Base-by-base conservation (phyloP, 495 filamentous ascomycete genomes). In the Penicillium macrosclerotiorum region DNA sequence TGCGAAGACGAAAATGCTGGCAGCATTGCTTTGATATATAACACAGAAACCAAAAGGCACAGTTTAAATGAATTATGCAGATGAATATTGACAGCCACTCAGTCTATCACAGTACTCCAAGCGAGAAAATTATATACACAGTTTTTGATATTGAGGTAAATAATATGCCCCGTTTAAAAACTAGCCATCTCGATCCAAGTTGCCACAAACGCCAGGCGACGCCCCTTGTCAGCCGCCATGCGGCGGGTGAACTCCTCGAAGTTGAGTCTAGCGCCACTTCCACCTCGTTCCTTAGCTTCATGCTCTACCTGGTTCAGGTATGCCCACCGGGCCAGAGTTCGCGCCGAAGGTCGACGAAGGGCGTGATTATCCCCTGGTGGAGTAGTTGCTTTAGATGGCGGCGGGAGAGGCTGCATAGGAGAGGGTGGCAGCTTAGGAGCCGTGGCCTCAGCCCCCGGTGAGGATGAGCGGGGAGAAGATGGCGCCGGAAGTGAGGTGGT, bases 131-230 rank as follows among this genome's bases (percentile, higher is more conserved):
- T 47, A 57, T 54, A 29, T 57, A 57, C 54, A 56, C n/a, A 11
- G 42, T 34, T 37, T 30, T 36, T 7, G n/a, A n/a, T 26, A 7
- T 17, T 17, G 8, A 7, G 9, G 0, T 5, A 31, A n/a, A 13
- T 8, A n/a, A n/a, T n/a, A n/a, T n/a, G n/a, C n/a, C n/a, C n/a
- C 23, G 8, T 14, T 48, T 29, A 83, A 47, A 83, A 82, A 55
- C 73, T 79, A 42, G 77, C 81, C 74, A 91, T 86, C 62, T 93
- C 88, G 57, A 91, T 89, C 89, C 89, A 95, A 43, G 75, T 84
- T 13, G 84, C 86, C 24, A 93, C 71, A 66, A 92, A 93, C 39
- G 83, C 84, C 44, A 94, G 73, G 18, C 76, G 68, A 30, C 71
- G 67, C 25, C 83, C 83, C 35, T 81, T 78, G 37, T 78, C 75